Percentiles rank a stretch among this genome's conserved stretches.
These are phyloP conservation scores for Cornus florida DNA, from an alignment of 148 eudicot genomes.

Conservation along the genomic window DNA sequence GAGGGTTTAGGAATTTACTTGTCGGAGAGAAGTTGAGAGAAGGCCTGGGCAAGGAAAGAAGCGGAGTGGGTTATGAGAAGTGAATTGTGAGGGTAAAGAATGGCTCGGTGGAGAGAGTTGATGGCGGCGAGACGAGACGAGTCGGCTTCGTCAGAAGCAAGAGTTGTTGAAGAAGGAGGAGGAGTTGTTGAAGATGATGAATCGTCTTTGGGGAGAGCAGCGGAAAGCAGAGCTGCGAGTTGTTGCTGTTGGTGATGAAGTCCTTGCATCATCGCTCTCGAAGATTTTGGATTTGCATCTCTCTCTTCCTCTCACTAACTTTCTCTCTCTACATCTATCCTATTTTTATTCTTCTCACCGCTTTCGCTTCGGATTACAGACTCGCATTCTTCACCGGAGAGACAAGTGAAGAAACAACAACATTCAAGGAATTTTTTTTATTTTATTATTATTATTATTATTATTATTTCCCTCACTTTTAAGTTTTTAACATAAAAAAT, in stretches of 20 bases:
- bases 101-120: conserved; percentile 66
- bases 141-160: conserved; percentile 46
- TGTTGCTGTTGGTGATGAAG: conserved; percentile 82
- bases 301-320: background rate
- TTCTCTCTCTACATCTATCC: background rate
- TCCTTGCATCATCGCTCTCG: conserved; percentile 57
- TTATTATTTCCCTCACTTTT: too few species aligned
- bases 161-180: conserved; percentile 45
- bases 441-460: too few species aligned
- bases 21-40: conserved; percentile 79
- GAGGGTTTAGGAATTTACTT: conserved; percentile 35
- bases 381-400: too few species aligned
- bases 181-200: conserved; percentile 24
- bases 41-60: conserved; percentile 72
- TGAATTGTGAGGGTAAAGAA: conserved; percentile 77
- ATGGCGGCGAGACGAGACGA: conserved; percentile 63
- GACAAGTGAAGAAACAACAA: too few species aligned
- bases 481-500: too few species aligned
- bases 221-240: conserved; percentile 57
- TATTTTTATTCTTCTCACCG: too few species aligned
- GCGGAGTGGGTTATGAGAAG: conserved; percentile 79
- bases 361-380: too few species aligned
- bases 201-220: conserved; percentile 42
- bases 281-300: background rate
- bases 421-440: too few species aligned